phyloP scores from a whole-genome alignment of 2,329 filamentous ascomycete species.

The Aspergillus ochraceoroseus region DNA sequence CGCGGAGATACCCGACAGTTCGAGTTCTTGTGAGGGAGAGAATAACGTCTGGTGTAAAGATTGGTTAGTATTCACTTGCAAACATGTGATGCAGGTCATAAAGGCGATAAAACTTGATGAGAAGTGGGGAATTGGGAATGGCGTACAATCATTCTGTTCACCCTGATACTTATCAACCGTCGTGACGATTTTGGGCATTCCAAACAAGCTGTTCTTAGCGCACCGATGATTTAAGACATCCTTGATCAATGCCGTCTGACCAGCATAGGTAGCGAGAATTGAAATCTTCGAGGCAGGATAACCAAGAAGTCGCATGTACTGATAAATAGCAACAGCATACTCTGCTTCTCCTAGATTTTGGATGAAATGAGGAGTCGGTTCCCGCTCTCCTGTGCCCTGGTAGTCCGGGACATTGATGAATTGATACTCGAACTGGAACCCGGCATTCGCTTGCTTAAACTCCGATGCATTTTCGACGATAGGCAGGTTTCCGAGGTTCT shows the following conservation, averaged over 20 bases:
- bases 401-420: slow-evolving; percentile 95
- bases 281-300: slow-evolving; percentile 81
- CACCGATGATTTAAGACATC: slow-evolving; percentile 84
- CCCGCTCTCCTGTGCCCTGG: slow-evolving; percentile 79
- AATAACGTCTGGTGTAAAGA: slow-evolving; percentile 68
- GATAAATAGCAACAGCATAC: slow-evolving; percentile 89
- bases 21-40: slow-evolving; percentile 86
- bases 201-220: slow-evolving; percentile 76
- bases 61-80: slow-evolving; percentile 15
- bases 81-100: too few species aligned
- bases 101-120: not conserved
- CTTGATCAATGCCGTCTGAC: slow-evolving; percentile 78
- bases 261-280: slow-evolving; percentile 90
- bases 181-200: slow-evolving; percentile 79
- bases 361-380: slow-evolving; percentile 89
- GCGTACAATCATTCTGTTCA: slow-evolving; percentile 97
- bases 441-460: slow-evolving; percentile 78
- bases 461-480: slow-evolving; percentile 64
- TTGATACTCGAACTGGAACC: slow-evolving; percentile 90
- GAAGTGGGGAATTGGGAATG: slow-evolving; percentile 25
- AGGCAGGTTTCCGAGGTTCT: slow-evolving; percentile 71
- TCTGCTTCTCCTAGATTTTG: slow-evolving; percentile 96
- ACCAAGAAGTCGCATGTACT: slow-evolving; percentile 94
- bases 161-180: slow-evolving; percentile 99
- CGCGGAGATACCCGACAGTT: slow-evolving; percentile 84